Conservation (phyloP, 441 rosid genomes). For the Manihot esculenta region DNA sequence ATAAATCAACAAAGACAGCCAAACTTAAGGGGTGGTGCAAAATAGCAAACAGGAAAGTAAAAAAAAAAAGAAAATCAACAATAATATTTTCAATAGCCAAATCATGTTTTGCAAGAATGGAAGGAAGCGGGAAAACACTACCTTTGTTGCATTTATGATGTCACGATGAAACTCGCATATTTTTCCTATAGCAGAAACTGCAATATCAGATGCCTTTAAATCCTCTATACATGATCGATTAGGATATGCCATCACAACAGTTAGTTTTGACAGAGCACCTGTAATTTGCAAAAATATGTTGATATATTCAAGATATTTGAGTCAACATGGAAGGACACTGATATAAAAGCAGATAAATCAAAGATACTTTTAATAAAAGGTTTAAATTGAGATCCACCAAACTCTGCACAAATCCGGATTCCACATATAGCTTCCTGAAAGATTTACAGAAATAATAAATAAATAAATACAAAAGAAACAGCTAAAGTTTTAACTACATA, state of each 20-base stretch:
- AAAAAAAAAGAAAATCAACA: background rate
- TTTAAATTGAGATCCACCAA: constrained; percentile 69
- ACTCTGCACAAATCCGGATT: constrained; percentile 85
- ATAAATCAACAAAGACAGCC: background rate
- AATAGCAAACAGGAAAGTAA: background rate
- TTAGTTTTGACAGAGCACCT: constrained; percentile 81
- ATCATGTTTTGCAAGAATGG: background rate
- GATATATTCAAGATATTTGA: background rate
- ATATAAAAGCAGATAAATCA: background rate
- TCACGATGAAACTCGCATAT: constrained; percentile 78
- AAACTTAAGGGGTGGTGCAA: background rate
- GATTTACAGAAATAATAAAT: background rate
- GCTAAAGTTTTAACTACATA: background rate
- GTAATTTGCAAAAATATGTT: constrained; percentile 14
- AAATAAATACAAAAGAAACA: constrained; percentile 1
- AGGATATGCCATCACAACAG: constrained; percentile 61
- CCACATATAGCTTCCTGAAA: constrained; percentile 81
- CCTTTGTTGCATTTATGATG: constrained; percentile 69
- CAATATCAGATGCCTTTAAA: constrained; percentile 83
- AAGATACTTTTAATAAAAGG: constrained; percentile 78
- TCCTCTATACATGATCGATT: constrained; percentile 52
- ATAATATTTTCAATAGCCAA: no score
- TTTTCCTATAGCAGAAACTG: constrained; percentile 83
- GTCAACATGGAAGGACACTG: constrained; percentile 14
- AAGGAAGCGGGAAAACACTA: constrained; percentile 21